Evolutionary conservation across 2,329 filamentous ascomycete genomes (phyloP).

Genomic region (Fusarium sororula): DNA sequence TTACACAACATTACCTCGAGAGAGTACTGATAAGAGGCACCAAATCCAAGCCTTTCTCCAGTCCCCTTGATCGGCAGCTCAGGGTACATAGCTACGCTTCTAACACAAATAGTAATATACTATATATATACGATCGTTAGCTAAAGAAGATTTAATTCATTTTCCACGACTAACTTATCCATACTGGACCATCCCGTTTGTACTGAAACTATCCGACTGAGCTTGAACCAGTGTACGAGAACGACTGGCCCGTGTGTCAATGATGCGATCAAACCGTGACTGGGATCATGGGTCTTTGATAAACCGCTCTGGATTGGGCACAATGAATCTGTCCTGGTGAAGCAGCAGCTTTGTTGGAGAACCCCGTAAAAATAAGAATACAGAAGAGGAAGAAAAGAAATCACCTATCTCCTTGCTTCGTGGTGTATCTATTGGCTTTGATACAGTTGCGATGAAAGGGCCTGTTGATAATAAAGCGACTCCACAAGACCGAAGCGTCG

Average conservation of each 20-base stretch:
- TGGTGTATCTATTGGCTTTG: not conserved
- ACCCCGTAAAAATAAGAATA: not conserved
- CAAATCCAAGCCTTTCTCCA: not conserved
- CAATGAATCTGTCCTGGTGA: not conserved
- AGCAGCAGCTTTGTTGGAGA: slow-evolving; percentile 14
- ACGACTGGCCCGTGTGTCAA: slow-evolving; percentile 43
- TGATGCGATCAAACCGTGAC: slow-evolving; percentile 32
- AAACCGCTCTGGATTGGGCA: not conserved
- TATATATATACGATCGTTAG: slow-evolving; percentile 5
- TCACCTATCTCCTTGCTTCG: not conserved
- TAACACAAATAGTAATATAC: slow-evolving; percentile 15
- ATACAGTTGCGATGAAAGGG: not conserved
- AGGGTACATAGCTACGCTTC: not conserved
- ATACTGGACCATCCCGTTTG: not conserved
- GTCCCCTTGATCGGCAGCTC: not conserved
- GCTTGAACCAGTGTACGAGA: slow-evolving; percentile 33
- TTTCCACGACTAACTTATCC: not conserved
- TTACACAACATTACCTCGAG: not conserved
- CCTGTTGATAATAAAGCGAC: not conserved
- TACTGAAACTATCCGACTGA: slow-evolving; percentile 22
- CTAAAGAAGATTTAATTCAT: not conserved
- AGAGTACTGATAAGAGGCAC: not conserved
- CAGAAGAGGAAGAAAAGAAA: not conserved
- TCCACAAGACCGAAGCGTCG: slow-evolving; percentile 19
- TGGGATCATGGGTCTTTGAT: slow-evolving; percentile 27